A percentile compares a stretch with the other conserved stretches of the same genome.
These are phyloP conservation scores for Heterobasidion occidentale DNA, from an alignment of 1,284 basidiomycete species.

Conservation along the genomic window DNA sequence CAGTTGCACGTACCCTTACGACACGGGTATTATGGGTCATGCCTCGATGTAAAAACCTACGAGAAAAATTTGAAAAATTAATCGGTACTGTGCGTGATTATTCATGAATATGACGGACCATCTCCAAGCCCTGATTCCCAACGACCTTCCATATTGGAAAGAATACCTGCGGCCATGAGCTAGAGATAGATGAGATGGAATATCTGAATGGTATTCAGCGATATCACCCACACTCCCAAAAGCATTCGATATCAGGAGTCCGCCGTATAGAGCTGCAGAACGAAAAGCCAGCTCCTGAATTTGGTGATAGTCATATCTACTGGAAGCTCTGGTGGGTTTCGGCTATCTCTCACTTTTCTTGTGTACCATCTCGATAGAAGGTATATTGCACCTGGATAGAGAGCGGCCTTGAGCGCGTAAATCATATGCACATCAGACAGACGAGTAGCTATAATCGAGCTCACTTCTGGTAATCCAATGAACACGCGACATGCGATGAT, in stretches of 20 bases:
- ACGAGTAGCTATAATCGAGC: background rate
- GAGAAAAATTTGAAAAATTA: slow-evolving; percentile 33
- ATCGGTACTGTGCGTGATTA: slow-evolving; percentile 19
- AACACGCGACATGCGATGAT: slow-evolving; percentile 54
- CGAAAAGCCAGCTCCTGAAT: slow-evolving; percentile 58
- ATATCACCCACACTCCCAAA: slow-evolving; percentile 51
- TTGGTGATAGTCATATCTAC: background rate
- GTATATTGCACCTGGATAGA: slow-evolving; percentile 59
- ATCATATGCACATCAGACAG: background rate
- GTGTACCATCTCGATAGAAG: slow-evolving; percentile 62
- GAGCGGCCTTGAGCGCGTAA: slow-evolving; percentile 34
- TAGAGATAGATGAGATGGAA: slow-evolving; percentile 13
- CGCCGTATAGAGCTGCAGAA: slow-evolving; percentile 62
- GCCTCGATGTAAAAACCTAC: too few species aligned
- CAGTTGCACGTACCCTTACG: too few species aligned
- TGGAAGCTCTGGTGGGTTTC: background rate
- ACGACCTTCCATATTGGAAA: slow-evolving; percentile 60
- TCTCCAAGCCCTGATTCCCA: slow-evolving; percentile 66
- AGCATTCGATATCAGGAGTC: slow-evolving; percentile 68
- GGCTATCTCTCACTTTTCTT: slow-evolving; percentile 33
- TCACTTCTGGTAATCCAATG: slow-evolving; percentile 54
- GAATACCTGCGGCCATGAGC: slow-evolving; percentile 64
- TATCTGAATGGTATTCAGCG: background rate
- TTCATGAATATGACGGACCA: slow-evolving; percentile 29
- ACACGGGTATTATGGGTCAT: too few species aligned